Evolutionary conservation across 768 basidiomycete genomes (phyloP), one percentile per base, ranked within the genome.

Genomic region (Lentinus tigrinus): DNA sequence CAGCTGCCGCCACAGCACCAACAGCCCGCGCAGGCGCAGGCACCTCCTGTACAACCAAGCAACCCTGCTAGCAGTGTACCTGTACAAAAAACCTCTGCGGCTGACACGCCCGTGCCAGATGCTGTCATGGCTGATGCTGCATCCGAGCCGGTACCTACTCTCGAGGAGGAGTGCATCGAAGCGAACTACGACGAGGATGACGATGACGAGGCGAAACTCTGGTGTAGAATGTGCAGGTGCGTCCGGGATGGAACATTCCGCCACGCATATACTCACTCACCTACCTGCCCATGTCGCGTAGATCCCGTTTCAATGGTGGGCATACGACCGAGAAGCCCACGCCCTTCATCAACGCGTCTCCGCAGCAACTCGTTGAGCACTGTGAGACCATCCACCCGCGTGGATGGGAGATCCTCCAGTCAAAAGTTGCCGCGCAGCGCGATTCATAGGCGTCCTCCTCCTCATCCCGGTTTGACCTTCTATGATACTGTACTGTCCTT

Each of bases 141-240:
- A n/a, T 13, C 21, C 19, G 63, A 70, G 23, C 40, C 72, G 23
- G 77, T 78, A 55, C 21, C 51, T 4, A 61, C 60, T 8, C 77
- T 81, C 54, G 65, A 82, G 21, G 72, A 71, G 53, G 75, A 74
- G 11, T 72, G 84, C 24, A 77, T 84, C 23, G 47, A 68, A 39
- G 50, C 69, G 44, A 70, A 73, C 54, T 76, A 74, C 48, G 72
- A 70, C 49, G 65, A 69, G 14, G 69, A 70, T 14, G 71, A 72
- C 4, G 63, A 67, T 9, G 66, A 68, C 38, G 68, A 63, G 24
- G 71, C 68, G 4, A 57, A 60, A 39, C 63, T 73, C 37, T 74
- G 72, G 40, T 87, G 85, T 56, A 72, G 66, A 48, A 71, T 84
- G 36, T 87, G 85, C 79, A 63, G 71, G 85, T 84, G 53, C 69